These are phyloP conservation scores for Croton setiger DNA, from an alignment of 441 rosid genomes.

Conservation along the genomic window DNA sequence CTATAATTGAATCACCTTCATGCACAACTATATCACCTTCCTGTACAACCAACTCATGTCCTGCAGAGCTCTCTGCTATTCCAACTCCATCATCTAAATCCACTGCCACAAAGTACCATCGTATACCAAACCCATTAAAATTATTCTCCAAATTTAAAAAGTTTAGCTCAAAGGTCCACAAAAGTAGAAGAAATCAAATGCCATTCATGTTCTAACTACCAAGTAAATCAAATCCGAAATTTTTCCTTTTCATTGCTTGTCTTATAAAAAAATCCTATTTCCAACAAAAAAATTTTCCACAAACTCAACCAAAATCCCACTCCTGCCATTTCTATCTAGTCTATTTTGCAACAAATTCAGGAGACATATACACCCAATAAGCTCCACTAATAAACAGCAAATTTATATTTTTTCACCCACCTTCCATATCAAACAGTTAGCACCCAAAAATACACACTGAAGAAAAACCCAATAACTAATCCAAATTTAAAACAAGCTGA, in stretches of 20 bases:
- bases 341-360: neutral
- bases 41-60: conserved; percentile 25
- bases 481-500: neutral
- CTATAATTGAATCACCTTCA: conserved; percentile 37
- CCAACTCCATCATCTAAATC: conserved; percentile 45
- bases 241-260: neutral
- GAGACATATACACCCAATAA: neutral
- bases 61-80: conserved; percentile 41
- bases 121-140: neutral
- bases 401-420: neutral
- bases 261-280: neutral
- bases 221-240: neutral
- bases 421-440: neutral
- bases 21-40: conserved; percentile 30
- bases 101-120: conserved; percentile 37
- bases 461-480: neutral
- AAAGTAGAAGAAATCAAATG: neutral
- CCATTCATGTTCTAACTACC: neutral
- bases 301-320: neutral
- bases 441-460: neutral
- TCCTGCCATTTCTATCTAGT: neutral
- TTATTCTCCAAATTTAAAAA: neutral
- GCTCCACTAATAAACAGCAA: neutral
- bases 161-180: neutral
- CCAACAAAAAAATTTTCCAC: neutral